Percentiles rank a stretch among this genome's conserved stretches.
phyloP scores from a whole-genome alignment of 1,284 basidiomycete genomes.

The Melampsora medusae region DNA sequence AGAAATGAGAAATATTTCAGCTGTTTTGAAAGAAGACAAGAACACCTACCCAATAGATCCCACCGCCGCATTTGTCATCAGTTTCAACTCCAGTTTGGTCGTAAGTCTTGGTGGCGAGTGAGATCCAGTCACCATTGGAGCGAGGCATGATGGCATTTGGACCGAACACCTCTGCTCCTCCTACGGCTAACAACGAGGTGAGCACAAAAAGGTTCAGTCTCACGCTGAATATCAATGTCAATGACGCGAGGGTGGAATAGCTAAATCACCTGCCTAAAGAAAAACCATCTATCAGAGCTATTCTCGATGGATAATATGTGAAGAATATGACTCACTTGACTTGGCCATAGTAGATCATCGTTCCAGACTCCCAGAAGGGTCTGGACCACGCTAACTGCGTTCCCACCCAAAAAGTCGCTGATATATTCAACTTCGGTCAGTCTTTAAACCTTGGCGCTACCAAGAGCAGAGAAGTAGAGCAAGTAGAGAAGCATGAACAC shows the following conservation, averaged over 20 bases:
- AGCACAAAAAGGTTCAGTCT: background rate
- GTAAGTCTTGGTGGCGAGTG: conserved; percentile 27
- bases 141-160: conserved; percentile 21
- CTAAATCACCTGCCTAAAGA: conserved; percentile 7
- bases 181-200: background rate
- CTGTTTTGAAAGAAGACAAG: background rate
- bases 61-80: conserved; percentile 31
- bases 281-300: conserved; percentile 2
- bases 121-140: conserved; percentile 12
- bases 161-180: conserved; percentile 32
- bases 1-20: background rate
- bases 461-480: background rate
- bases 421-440: background rate
- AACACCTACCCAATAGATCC: conserved; percentile 34
- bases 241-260: background rate
- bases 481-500: background rate
- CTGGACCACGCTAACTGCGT: background rate
- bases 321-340: conserved; percentile 19
- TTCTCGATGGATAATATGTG: background rate
- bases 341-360: conserved; percentile 40
- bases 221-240: background rate
- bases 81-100: conserved; percentile 10
- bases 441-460: background rate
- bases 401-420: conserved; percentile 37
- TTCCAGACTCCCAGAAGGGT: conserved; percentile 27